These are phyloP conservation scores for Plectosphaerella plurivora DNA, from an alignment of 2,329 filamentous ascomycete species.

Conservation along the genomic window DNA sequence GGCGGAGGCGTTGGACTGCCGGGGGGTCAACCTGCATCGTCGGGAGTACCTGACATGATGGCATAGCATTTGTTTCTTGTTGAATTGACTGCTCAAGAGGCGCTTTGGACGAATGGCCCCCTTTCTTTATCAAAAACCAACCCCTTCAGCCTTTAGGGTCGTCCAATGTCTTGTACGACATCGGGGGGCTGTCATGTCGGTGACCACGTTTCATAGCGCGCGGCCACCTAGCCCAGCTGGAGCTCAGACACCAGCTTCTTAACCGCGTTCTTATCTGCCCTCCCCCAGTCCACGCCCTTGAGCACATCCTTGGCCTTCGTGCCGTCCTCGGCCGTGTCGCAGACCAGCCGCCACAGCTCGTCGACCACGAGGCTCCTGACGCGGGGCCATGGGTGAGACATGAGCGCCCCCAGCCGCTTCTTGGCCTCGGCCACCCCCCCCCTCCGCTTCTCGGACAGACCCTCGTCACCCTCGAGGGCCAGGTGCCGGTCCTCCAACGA, in stretches of 20 bases:
- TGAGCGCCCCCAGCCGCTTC: conserved; percentile 66
- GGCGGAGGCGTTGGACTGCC: too few species aligned
- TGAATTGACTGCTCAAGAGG: too few species aligned
- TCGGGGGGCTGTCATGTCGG: not conserved
- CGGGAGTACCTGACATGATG: too few species aligned
- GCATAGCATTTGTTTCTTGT: too few species aligned
- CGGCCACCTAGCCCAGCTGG: conserved; percentile 24
- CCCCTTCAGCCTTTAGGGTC: not conserved
- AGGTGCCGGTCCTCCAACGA: conserved; percentile 18
- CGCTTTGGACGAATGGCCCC: too few species aligned
- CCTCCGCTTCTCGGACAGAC: conserved; percentile 25
- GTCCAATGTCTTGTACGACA: not conserved
- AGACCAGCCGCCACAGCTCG: conserved; percentile 48
- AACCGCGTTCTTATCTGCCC: conserved; percentile 42
- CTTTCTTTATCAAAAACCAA: too few species aligned
- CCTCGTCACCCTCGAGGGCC: conserved; percentile 8
- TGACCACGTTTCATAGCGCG: not conserved
- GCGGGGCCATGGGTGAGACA: conserved; percentile 78
- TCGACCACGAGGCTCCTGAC: conserved; percentile 59
- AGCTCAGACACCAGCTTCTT: conserved; percentile 37
- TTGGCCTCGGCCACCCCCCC: conserved; percentile 49
- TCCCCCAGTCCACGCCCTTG: conserved; percentile 54
- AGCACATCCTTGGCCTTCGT: conserved; percentile 26
- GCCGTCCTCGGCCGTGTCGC: conserved; percentile 19
- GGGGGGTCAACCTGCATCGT: too few species aligned